phyloP scores from a whole-genome alignment of 257 asterid genomes.

The Fraxinus pennsylvanica region DNA sequence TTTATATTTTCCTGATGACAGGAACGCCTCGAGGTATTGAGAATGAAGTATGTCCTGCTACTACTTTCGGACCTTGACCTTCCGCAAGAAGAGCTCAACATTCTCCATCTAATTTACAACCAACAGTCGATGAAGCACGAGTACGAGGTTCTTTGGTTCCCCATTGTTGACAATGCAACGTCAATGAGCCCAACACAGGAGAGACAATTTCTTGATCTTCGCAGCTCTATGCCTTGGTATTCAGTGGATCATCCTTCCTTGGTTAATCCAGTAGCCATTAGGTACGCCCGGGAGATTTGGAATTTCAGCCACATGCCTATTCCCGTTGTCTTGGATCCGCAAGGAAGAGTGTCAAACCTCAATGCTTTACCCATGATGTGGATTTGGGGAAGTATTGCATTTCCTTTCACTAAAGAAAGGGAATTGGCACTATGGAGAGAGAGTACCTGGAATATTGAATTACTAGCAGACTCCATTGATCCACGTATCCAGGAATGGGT shows the following conservation, averaged over 20 bases:
- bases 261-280: conserved; percentile 58
- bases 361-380: conserved; percentile 90
- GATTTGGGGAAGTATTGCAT: conserved; percentile 88
- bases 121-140: conserved; percentile 50
- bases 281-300: conserved; percentile 65
- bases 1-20: conserved; percentile 28
- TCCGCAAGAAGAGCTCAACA: conserved; percentile 64
- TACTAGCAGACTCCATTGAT: conserved; percentile 70
- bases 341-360: conserved; percentile 61
- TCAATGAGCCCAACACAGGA: conserved; percentile 33
- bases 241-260: conserved; percentile 71
- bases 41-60: conserved; percentile 66
- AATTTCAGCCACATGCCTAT: conserved; percentile 63
- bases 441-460: conserved; percentile 59
- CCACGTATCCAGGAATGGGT: conserved; percentile 69
- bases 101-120: conserved; percentile 72
- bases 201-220: conserved; percentile 39
- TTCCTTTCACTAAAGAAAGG: conserved; percentile 64
- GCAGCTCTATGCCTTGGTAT: conserved; percentile 80
- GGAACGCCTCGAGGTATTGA: conserved; percentile 66
- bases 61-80: conserved; percentile 69
- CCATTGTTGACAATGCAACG: conserved; percentile 45
- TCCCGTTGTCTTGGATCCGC: conserved; percentile 80
- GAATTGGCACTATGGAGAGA: conserved; percentile 74
- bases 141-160: conserved; percentile 89